A percentile compares a stretch with the other conserved stretches of the same genome.
These are phyloP conservation scores for Bauhinia variegata DNA, from an alignment of 306 rosid genomes.

Conservation along the genomic window DNA sequence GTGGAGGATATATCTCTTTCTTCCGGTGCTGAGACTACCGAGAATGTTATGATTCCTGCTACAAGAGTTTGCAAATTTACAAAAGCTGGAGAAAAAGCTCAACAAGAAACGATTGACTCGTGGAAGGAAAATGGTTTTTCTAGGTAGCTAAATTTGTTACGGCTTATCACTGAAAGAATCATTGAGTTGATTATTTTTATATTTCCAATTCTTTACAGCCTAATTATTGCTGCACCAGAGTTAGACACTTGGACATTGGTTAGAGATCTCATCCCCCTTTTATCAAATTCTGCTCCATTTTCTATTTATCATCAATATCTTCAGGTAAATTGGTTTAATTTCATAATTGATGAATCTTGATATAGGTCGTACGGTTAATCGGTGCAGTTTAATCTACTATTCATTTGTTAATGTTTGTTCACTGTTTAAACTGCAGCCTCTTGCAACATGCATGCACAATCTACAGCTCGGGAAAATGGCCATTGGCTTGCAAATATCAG, in stretches of 20 bases:
- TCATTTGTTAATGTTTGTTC: conserved; percentile 23
- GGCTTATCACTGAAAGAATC: conserved; percentile 4
- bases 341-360: conserved; percentile 6
- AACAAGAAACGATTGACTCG: conserved; percentile 54
- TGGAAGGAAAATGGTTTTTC: conserved; percentile 94
- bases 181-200: conserved; percentile 5
- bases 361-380: background rate
- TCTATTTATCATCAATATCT: conserved; percentile 90
- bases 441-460: conserved; percentile 92
- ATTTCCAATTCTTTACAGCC: conserved; percentile 47
- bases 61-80: conserved; percentile 53
- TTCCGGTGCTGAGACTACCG: conserved; percentile 41
- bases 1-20: conserved; percentile 50
- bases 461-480: conserved; percentile 86
- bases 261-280: conserved; percentile 69
- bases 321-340: conserved; percentile 62
- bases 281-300: conserved; percentile 92
- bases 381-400: background rate
- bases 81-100: conserved; percentile 83
- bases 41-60: conserved; percentile 34
- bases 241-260: conserved; percentile 70
- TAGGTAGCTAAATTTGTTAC: conserved; percentile 53
- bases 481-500: conserved; percentile 88
- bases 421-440: conserved; percentile 60
- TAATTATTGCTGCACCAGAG: conserved; percentile 88